Percentiles rank a stretch among this genome's conserved stretches.
These are phyloP conservation scores for Collybia nuda DNA, from an alignment of 768 basidiomycete species.

Conservation along the genomic window DNA sequence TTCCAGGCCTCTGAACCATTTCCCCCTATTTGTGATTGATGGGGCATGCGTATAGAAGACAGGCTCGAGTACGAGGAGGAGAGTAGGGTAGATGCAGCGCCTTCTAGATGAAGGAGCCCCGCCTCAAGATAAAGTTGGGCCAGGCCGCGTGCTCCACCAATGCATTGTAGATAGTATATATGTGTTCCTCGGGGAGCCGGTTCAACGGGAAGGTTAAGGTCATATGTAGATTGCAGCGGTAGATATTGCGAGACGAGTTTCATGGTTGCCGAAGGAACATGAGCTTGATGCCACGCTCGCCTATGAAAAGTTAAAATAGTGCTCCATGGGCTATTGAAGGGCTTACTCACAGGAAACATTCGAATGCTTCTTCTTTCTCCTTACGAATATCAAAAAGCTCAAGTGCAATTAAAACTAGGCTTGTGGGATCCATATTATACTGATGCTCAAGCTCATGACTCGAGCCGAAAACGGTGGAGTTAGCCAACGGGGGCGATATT, in stretches of 20 bases:
- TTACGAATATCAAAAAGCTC: slow-evolving; percentile 75
- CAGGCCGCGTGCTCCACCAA: slow-evolving; percentile 67
- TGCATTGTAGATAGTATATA: slow-evolving; percentile 61
- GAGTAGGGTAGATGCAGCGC: slow-evolving; percentile 69
- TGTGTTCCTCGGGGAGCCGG: slow-evolving; percentile 49
- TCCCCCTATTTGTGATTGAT: slow-evolving; percentile 47
- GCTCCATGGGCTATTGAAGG: neutral
- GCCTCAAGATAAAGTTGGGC: slow-evolving; percentile 79
- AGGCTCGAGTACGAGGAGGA: slow-evolving; percentile 75
- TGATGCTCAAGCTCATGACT: slow-evolving; percentile 54
- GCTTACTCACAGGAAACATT: slow-evolving; percentile 69
- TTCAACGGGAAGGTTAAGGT: slow-evolving; percentile 31
- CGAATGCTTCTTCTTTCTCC: slow-evolving; percentile 76
- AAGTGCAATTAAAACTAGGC: slow-evolving; percentile 67
- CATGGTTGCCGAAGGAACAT: slow-evolving; percentile 74
- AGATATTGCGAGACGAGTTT: slow-evolving; percentile 75
- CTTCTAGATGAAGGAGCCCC: slow-evolving; percentile 80
- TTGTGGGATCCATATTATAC: slow-evolving; percentile 88
- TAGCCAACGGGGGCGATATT: slow-evolving; percentile 50
- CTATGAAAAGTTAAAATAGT: slow-evolving; percentile 33
- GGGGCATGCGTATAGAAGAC: slow-evolving; percentile 72
- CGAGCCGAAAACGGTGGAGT: slow-evolving; percentile 53
- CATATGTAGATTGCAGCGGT: slow-evolving; percentile 49
- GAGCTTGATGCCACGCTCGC: slow-evolving; percentile 81
- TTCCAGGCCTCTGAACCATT: slow-evolving; percentile 72